Evolutionary conservation across 1,139 yeast species (phyloP).

Genomic region (Hansenula lynferdii): DNA sequence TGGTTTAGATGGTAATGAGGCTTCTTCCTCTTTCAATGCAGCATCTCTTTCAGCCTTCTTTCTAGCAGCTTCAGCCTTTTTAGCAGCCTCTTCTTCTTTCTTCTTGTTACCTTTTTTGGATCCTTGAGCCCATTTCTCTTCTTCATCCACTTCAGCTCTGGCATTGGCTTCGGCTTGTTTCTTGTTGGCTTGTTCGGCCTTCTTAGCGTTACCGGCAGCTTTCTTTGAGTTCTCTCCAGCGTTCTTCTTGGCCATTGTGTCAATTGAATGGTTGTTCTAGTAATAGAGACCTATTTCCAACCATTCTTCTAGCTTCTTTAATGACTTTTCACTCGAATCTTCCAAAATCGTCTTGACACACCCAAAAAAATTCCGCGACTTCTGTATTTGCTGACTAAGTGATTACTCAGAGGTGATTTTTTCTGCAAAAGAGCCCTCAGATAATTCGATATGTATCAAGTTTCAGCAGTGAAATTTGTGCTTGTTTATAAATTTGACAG

Average conservation of each 20-base stretch:
- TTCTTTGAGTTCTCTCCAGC: slow-evolving; percentile 56
- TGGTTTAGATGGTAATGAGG: slow-evolving; percentile 55
- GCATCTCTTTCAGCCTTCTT: slow-evolving; percentile 64
- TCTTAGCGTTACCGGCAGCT: slow-evolving; percentile 67
- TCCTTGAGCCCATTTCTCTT: slow-evolving; percentile 68
- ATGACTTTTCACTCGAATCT: neutral
- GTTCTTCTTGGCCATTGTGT: slow-evolving; percentile 51
- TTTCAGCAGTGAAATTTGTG: no score
- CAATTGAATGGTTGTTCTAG: neutral
- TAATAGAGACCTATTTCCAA: neutral
- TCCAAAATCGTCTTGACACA: neutral
- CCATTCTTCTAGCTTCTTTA: neutral
- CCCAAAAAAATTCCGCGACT: neutral
- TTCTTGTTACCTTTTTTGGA: slow-evolving; percentile 66
- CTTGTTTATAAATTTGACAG: no score
- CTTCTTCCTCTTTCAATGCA: slow-evolving; percentile 59
- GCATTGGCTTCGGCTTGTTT: slow-evolving; percentile 51
- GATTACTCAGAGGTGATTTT: neutral
- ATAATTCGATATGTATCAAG: no score
- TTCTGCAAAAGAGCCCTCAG: no score
- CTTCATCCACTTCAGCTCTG: slow-evolving; percentile 49
- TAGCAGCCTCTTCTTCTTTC: slow-evolving; percentile 58
- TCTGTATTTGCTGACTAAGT: neutral
- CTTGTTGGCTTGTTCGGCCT: slow-evolving; percentile 62
- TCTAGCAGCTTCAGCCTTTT: slow-evolving; percentile 58